Base-by-base conservation (phyloP, 148 eudicot genomes). In the Tetragonia tetragonoides region DNA sequence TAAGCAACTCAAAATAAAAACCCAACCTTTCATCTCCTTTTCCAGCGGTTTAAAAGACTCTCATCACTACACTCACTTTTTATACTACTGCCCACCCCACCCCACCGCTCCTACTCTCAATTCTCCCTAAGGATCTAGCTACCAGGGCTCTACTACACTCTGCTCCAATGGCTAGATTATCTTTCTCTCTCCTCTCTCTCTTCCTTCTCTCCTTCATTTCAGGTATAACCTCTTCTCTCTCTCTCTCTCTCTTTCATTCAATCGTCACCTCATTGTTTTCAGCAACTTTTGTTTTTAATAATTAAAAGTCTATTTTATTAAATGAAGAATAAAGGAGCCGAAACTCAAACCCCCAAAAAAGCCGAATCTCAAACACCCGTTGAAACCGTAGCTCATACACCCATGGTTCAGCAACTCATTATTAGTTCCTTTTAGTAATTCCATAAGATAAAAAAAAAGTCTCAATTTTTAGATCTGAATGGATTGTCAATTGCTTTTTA, bases 181-280 rank as follows among this genome's bases (percentile, higher is more conserved):
- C 78, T 76, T 42, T 80, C 65, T 46, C 70, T 47, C 57, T 85
- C 28, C 16, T 76, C 14, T 68, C n/a, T 51, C 77, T 84, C 66
- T 65, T 83, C 14, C 28, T 85, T 3, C 44, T 82, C 5, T 64
- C 77, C 79, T 72, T 62, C 15, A 46, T 84, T 78, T 82, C 86
- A 80, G 89, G 89, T 87, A 75, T 3, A 44, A 41, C 61, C 20
- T 34, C 3, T 12, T 5, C n/a, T 54, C 16, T 37, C 42, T 42
- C 44, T 18, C n/a, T 34, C 16, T 40, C 70, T 75, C 28, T n/a
- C n/a, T n/a, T n/a, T n/a, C n/a, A n/a, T n/a, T n/a, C n/a, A n/a
- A n/a, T 34, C 10, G 47, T 46, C n/a, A 44, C 1, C 21, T 62
- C 56, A 42, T 61, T 61, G 68, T 23, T 74, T 74, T 62, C 68